Evolutionary conservation across 495 filamentous ascomycete genomes (phyloP), one percentile per base, ranked within the genome.

Genomic region (Cercophora newfieldiana): DNA sequence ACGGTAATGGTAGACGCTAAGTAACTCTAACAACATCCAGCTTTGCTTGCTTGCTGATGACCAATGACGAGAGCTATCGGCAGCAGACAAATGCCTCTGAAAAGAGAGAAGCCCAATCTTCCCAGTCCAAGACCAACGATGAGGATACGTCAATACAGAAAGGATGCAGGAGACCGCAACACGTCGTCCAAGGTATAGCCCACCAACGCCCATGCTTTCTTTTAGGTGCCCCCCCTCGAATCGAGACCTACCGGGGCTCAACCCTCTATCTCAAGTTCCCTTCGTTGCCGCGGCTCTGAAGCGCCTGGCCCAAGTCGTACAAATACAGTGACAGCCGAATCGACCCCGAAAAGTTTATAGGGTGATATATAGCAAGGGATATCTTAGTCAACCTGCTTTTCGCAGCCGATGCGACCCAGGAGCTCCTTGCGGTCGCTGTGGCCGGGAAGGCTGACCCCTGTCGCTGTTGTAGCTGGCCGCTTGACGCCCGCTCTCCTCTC

Each of bases 391-490:
- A 83, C 77, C 74, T 83, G 81, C 74, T 91, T 91, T 74, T 92
- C 89, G 73, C 89, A 92, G 59, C 89, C 89, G 68, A 92, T 92
- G 33, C 89, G 79, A 26, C 88, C 88, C 30, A 92, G 78, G 60
- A 92, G 77, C 70, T 90, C 89, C 77, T 91, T 91, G 51, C 87
- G 83, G 68, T 91, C 89, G 68, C 87, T 90, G 73, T 90, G 89
- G 48, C 88, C 87, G 7, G 85, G 83, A 62, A 91, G 78, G 63
- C 83, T 89, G 61, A 90, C 87, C 21, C 85, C 87, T 69, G 75
- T 86, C 72, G 78, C 79, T 64, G 65, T 79, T 62, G 61, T 72
- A 63, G 62, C 72, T 66, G 71, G 57, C 82, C 83, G 69, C 72
- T 78, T 76, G 68, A 81, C 71, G 68, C 77, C 77, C 54, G 78